Base-by-base conservation (phyloP, 495 filamentous ascomycete species). In the Tuber indicum region DNA sequence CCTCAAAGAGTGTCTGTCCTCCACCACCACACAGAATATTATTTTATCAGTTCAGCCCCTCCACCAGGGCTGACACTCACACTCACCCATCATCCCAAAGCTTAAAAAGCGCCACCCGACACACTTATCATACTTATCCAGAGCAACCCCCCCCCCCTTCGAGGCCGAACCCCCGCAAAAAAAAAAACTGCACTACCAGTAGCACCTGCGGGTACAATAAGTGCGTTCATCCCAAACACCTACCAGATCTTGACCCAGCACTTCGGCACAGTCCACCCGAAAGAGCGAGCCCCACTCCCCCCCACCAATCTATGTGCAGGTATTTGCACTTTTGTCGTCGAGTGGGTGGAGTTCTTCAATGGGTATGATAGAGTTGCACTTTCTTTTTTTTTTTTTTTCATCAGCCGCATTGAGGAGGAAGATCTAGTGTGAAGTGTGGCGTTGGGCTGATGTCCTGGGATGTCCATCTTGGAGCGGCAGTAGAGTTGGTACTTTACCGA, bases 301-400 rank as follows among this genome's bases (percentile, higher is more conserved):
- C 44, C 1, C 16, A 0, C 12, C 46, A 41, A 23, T 8, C 23
- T 10, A n/a, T 32, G 32, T 32, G 1, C 7, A 12, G 49, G 6
- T n/a, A 52, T 52, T 52, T 52, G 49, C 49, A 52, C 49, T 52
- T n/a, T n/a, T 52, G n/a, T n/a, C n/a, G n/a, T n/a, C n/a, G n/a
- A n/a, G n/a, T n/a, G n/a, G n/a, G n/a, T n/a, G n/a, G n/a, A n/a
- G n/a, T n/a, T n/a, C n/a, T n/a, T n/a, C n/a, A n/a, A n/a, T n/a
- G n/a, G n/a, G n/a, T n/a, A n/a, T n/a, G n/a, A n/a, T n/a, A 58
- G 23, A 26, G 52, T 14, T 9, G n/a, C 52, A 52, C 49, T 52
- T 12, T 58, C 10, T 26, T 58, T 58, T 26, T 39, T 3, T 39
- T 39, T 39, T 39, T 39, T 39, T 3, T 39, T 41, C 4, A 41